Conservation (phyloP, 495 filamentous ascomycete genomes). For the Schizothecium vesticola region DNA sequence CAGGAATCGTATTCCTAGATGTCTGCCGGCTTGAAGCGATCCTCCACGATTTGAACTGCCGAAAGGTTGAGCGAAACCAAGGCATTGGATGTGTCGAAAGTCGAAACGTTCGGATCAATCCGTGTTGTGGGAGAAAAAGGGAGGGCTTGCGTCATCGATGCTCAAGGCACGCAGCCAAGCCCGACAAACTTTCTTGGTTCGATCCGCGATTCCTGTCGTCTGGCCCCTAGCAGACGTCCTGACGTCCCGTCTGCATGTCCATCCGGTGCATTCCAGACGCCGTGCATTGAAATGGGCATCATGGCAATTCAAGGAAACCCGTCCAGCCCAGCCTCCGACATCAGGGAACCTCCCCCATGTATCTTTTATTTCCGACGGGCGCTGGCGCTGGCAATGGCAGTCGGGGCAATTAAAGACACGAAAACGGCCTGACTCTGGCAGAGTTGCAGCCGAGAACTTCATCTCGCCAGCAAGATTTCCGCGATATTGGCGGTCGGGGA, state of each 20-base stretch:
- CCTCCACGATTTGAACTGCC: neutral
- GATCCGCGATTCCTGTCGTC: neutral
- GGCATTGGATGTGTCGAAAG: neutral
- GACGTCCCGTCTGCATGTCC: neutral
- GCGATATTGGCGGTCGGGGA: neutral
- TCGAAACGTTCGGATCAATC: neutral
- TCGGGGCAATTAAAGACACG: neutral
- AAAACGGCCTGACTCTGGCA: conserved; percentile 1
- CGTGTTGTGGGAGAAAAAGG: neutral
- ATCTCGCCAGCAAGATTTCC: conserved; percentile 17
- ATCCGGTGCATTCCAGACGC: neutral
- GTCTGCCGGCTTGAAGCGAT: neutral
- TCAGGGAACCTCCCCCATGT: no score
- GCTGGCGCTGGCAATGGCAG: neutral
- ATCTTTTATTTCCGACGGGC: neutral
- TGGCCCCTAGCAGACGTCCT: neutral
- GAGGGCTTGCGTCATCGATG: neutral
- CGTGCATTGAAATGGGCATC: neutral
- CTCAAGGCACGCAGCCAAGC: neutral
- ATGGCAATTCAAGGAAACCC: neutral
- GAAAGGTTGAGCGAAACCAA: neutral
- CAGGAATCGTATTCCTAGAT: neutral
- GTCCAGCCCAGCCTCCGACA: neutral
- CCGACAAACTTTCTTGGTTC: neutral
- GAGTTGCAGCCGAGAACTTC: conserved; percentile 9